Conservation (phyloP, 2,329 filamentous ascomycete species). For the Xylaria sp. region DNA sequence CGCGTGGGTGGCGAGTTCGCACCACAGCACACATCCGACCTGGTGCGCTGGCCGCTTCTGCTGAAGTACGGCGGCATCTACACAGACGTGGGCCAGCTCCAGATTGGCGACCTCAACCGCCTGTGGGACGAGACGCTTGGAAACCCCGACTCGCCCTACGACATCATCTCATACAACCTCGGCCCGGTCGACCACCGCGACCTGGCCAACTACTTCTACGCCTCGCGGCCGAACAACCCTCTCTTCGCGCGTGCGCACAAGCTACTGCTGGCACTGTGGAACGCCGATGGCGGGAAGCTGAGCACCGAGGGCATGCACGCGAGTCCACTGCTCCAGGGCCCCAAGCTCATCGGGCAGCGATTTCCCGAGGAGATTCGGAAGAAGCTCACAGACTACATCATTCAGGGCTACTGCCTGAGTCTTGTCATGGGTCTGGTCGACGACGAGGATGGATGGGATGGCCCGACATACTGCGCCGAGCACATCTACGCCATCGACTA, state of each 20-base stretch:
- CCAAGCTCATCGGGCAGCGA: slow-evolving; percentile 54
- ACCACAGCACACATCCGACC: slow-evolving; percentile 66
- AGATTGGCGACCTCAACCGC: slow-evolving; percentile 66
- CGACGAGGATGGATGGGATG: slow-evolving; percentile 63
- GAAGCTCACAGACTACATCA: slow-evolving; percentile 66
- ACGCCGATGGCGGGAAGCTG: slow-evolving; percentile 54
- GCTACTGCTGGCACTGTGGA: slow-evolving; percentile 65
- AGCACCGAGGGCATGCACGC: slow-evolving; percentile 63
- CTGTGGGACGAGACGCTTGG: slow-evolving; percentile 63
- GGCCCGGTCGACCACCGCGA: slow-evolving; percentile 51
- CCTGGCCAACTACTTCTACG: slow-evolving; percentile 64
- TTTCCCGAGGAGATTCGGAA: slow-evolving; percentile 54
- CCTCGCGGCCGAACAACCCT: slow-evolving; percentile 53
- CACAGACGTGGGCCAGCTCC: slow-evolving; percentile 66
- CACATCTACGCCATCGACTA: slow-evolving; percentile 63
- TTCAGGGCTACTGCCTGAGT: slow-evolving; percentile 64
- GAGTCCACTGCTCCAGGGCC: slow-evolving; percentile 59
- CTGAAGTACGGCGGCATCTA: slow-evolving; percentile 68
- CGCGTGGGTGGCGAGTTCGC: slow-evolving; percentile 62
- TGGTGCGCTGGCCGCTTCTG: slow-evolving; percentile 68
- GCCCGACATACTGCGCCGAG: slow-evolving; percentile 61
- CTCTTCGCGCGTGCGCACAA: slow-evolving; percentile 60
- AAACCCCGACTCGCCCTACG: slow-evolving; percentile 58
- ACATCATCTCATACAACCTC: slow-evolving; percentile 60
- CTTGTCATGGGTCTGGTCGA: slow-evolving; percentile 65